Evolutionary conservation across 2,329 filamentous ascomycete genomes (phyloP), one percentile per base, ranked within the genome.

Genomic region (Diaporthe sp.): DNA sequence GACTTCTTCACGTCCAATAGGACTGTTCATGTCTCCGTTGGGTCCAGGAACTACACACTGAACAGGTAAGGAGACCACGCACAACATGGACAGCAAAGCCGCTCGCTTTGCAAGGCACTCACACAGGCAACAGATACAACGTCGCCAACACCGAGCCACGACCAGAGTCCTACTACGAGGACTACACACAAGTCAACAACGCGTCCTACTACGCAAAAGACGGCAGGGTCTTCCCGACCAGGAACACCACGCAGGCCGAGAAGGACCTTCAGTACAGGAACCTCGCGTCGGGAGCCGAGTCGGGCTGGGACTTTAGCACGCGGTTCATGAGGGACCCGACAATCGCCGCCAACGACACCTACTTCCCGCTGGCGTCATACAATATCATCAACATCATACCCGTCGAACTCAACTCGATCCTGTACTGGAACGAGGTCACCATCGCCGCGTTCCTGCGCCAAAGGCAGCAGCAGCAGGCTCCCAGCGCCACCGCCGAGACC

Each of bases 361-460:
- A 91, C 81, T 94, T 94, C 83, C 92, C 92, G 0, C 86, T 94
- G 12, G 89, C 92, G 44, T 92, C 88, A 19, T 87, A 93, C 58
- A 93, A 93, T 81, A 88, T 88, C 9, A 84, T 85, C 74, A 87
- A 90, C 61, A 87, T 90, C 15, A 84, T 94, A 1, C 90, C 91
- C 1, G 90, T 94, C 2, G 92, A 93, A 74, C 87, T 94, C 77
- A 94, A 94, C 82, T 90, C 91, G 1, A 93, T 94, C 60, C 83
- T 94, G 12, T 94, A 93, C 81, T 88, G 88, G 79, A 93, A 92
- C 78, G 92, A 94, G 79, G 84, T 90, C 2, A 86, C 87, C 70
- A 91, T 94, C 71, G 86, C 89, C 15, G 79, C 84, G 3, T 92
- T 92, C 80, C 85, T 90, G 77, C 85, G 86, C 55, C 80, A 83